These are phyloP conservation scores for Aristolochia contorta DNA, from an alignment of 164 flowering plant genomes.

Conservation along the genomic window DNA sequence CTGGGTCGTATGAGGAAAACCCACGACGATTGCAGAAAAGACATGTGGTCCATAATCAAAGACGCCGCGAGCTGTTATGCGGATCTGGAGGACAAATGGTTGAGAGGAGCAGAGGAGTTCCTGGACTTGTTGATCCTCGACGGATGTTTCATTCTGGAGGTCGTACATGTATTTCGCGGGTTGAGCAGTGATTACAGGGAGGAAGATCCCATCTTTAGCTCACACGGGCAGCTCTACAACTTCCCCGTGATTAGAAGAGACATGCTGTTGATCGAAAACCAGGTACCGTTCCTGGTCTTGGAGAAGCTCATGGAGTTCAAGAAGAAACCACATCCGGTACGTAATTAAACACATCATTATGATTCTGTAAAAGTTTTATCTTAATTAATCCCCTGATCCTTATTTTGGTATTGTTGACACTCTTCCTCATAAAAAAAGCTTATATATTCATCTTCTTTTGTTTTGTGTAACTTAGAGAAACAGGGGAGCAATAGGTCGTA, in stretches of 20 bases:
- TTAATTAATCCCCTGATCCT: too few relatives aligned
- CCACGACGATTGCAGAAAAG: neutral
- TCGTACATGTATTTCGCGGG: neutral
- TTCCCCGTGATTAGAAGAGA: conserved; percentile 9
- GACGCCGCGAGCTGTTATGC: conserved; percentile 1
- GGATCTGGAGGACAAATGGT: neutral
- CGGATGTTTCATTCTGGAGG: conserved; percentile 10
- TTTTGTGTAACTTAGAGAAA: neutral
- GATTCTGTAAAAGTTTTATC: too few relatives aligned
- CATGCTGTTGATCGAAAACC: conserved; percentile 20
- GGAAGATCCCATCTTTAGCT: conserved; percentile 9
- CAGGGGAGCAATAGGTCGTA: too few relatives aligned
- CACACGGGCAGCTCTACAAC: neutral
- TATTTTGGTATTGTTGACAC: too few relatives aligned
- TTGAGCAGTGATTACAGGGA: neutral
- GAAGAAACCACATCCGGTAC: neutral
- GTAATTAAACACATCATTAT: too few relatives aligned
- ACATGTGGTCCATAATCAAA: conserved; percentile 2
- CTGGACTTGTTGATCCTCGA: conserved; percentile 6
- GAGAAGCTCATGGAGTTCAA: neutral
- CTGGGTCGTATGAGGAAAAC: neutral
- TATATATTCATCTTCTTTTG: too few relatives aligned
- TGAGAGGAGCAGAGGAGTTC: neutral
- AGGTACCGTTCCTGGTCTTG: conserved; percentile 10
- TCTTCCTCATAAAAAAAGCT: too few relatives aligned